A percentile compares a stretch with the other conserved stretches of the same genome.
phyloP scores from a whole-genome alignment of 2,329 filamentous ascomycete genomes.

The Nothomitra cinnamomea region DNA sequence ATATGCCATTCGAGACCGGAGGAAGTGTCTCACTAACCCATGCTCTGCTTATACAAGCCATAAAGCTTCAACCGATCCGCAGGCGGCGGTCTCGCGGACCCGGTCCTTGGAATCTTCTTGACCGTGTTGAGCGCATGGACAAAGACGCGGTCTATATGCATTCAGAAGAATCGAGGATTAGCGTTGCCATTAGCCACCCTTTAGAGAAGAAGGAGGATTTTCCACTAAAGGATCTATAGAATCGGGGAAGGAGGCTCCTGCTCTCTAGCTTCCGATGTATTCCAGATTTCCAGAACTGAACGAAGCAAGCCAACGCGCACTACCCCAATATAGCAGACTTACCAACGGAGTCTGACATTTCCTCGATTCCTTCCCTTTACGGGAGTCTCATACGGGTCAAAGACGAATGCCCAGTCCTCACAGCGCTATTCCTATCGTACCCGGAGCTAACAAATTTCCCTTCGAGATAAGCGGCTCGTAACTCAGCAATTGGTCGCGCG shows the following conservation, averaged over 20 bases:
- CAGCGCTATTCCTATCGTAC: background rate
- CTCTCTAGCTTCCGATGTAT: background rate
- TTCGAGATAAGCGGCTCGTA: no score
- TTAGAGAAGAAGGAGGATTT: background rate
- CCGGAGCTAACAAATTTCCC: no score
- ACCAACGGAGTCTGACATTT: conserved; percentile 26
- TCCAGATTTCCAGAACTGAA: background rate
- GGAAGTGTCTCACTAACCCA: conserved; percentile 35
- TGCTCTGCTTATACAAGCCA: conserved; percentile 96
- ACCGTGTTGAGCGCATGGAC: conserved; percentile 98
- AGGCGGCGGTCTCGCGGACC: conserved; percentile 73
- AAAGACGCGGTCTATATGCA: conserved; percentile 71
- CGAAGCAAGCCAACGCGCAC: background rate
- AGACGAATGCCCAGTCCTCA: background rate
- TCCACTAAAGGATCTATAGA: background rate
- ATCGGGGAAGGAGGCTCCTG: background rate
- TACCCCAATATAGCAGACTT: conserved; percentile 10
- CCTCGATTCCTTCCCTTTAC: background rate
- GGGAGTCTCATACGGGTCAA: background rate
- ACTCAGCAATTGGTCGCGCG: no score
- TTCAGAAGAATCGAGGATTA: background rate
- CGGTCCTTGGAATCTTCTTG: conserved; percentile 90
- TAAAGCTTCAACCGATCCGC: conserved; percentile 79
- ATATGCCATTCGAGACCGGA: background rate
- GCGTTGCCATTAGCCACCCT: conserved; percentile 5